These are phyloP conservation scores for Erigeron philadelphicus DNA, from an alignment of 140 eudicot species.

Conservation along the genomic window DNA sequence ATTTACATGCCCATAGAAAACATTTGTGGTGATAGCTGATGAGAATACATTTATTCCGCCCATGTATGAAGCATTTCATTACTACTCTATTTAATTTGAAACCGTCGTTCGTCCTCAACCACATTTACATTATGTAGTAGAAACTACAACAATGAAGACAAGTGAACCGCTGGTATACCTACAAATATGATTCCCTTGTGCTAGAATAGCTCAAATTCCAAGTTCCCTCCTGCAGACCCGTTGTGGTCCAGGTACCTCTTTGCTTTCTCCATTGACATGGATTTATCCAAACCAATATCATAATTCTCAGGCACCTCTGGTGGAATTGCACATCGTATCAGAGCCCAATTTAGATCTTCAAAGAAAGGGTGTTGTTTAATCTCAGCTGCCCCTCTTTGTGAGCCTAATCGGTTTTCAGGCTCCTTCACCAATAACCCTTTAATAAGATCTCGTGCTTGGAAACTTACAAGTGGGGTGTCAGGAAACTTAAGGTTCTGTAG, in stretches of 20 bases:
- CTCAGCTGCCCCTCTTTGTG: conserved; percentile 72
- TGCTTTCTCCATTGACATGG: conserved; percentile 20
- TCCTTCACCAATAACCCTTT: conserved; percentile 62
- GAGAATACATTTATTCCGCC: background rate
- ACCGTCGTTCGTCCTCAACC: conserved; percentile 3
- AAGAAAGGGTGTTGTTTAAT: conserved; percentile 72
- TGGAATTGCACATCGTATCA: conserved; percentile 68
- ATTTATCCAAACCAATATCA: conserved; percentile 26
- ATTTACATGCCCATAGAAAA: background rate
- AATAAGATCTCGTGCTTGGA: conserved; percentile 72
- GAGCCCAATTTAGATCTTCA: conserved; percentile 77
- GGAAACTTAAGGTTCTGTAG: conserved; percentile 58
- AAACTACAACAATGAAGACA: conserved; percentile 18
- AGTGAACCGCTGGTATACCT: background rate
- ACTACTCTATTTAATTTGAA: conserved; percentile 3
- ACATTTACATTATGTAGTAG: conserved; percentile 22
- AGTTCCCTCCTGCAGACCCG: conserved; percentile 32
- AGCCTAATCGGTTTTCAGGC: conserved; percentile 72
- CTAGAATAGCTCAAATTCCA: conserved; percentile 66
- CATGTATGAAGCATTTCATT: background rate
- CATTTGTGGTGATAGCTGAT: background rate
- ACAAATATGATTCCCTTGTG: background rate
- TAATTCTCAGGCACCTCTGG: conserved; percentile 57
- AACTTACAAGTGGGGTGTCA: conserved; percentile 62
- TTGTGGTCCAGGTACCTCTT: conserved; percentile 36